Percentiles rank a stretch among this genome's conserved stretches.
phyloP scores from a whole-genome alignment of 2,329 filamentous ascomycete genomes.

The Pseudogymnoascus sp. region DNA sequence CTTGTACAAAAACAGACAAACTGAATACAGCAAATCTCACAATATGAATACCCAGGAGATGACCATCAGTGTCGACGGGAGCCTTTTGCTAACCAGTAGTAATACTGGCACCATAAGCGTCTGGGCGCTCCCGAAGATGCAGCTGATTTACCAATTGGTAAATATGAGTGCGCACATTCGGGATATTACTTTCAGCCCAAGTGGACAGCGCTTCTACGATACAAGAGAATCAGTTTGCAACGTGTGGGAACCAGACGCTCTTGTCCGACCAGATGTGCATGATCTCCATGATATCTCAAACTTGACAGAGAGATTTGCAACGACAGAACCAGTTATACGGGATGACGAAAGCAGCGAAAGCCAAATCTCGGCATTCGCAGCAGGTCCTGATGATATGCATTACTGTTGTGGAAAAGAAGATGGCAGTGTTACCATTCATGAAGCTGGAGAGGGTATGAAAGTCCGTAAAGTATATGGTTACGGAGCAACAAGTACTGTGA shows the following conservation, averaged over 20 bases:
- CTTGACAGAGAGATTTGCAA: neutral
- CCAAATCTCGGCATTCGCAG: conserved; percentile 13
- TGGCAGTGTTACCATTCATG: conserved; percentile 18
- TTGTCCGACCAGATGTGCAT: conserved; percentile 18
- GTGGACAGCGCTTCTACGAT: conserved; percentile 25
- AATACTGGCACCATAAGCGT: conserved; percentile 21
- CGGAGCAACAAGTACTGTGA: neutral
- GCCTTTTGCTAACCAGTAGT: conserved; percentile 23
- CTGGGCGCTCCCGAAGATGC: conserved; percentile 23
- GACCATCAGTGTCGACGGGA: conserved; percentile 21
- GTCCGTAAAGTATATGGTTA: neutral
- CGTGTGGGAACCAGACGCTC: conserved; percentile 26
- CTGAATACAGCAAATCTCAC: conserved; percentile 16
- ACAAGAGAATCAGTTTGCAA: conserved; percentile 22
- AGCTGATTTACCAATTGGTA: conserved; percentile 16
- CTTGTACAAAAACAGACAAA: neutral
- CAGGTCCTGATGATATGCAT: conserved; percentile 10
- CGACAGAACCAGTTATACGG: neutral
- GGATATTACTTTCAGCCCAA: conserved; percentile 23
- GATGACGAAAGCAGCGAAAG: neutral
- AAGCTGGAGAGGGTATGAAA: conserved; percentile 7
- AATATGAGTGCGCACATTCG: conserved; percentile 18
- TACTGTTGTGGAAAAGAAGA: conserved; percentile 22
- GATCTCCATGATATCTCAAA: conserved; percentile 13
- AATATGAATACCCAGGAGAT: conserved; percentile 20